Percentiles rank a stretch among this genome's conserved stretches.
These are phyloP conservation scores for Flaveria bidentis DNA, from an alignment of 129 eudicot species.

Conservation along the genomic window DNA sequence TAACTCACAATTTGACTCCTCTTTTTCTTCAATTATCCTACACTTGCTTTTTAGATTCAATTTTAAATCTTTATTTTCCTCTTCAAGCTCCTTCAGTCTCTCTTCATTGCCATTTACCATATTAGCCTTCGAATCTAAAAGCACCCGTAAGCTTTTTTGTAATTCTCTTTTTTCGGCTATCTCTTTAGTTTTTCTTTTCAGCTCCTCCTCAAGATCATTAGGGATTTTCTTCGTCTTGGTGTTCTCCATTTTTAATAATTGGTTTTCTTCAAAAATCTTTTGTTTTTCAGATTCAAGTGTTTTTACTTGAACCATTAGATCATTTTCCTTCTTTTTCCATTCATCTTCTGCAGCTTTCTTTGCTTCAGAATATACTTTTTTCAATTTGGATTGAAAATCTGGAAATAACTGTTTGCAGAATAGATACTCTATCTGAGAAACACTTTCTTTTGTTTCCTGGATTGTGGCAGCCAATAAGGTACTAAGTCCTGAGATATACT, in stretches of 20 bases:
- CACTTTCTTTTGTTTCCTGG: conserved; percentile 83
- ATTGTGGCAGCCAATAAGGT: conserved; percentile 81
- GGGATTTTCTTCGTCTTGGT: conserved; percentile 33
- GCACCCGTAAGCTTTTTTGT: conserved; percentile 43
- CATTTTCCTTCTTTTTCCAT: conserved; percentile 60
- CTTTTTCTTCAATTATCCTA: conserved; percentile 53
- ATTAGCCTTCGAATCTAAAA: conserved; percentile 47
- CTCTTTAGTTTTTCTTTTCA: conserved; percentile 49
- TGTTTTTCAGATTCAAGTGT: conserved; percentile 60
- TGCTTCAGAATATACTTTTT: conserved; percentile 58
- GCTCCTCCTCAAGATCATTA: conserved; percentile 53
- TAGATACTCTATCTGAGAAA: conserved; percentile 82
- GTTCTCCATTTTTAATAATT: conserved; percentile 53
- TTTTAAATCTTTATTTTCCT: conserved; percentile 41
- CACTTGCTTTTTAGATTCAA: conserved; percentile 38
- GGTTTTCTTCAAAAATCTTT: conserved; percentile 51
- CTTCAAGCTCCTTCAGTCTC: conserved; percentile 52
- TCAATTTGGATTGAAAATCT: conserved; percentile 55
- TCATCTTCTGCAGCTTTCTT: conserved; percentile 65
- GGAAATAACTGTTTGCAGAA: conserved; percentile 89
- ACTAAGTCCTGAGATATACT: conserved; percentile 73
- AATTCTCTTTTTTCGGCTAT: conserved; percentile 47
- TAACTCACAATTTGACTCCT: conserved; percentile 50
- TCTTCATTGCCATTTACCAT: conserved; percentile 37
- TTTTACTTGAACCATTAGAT: conserved; percentile 47